phyloP scores from a whole-genome alignment of 2,329 filamentous ascomycete species.

The Diaporthe citri region DNA sequence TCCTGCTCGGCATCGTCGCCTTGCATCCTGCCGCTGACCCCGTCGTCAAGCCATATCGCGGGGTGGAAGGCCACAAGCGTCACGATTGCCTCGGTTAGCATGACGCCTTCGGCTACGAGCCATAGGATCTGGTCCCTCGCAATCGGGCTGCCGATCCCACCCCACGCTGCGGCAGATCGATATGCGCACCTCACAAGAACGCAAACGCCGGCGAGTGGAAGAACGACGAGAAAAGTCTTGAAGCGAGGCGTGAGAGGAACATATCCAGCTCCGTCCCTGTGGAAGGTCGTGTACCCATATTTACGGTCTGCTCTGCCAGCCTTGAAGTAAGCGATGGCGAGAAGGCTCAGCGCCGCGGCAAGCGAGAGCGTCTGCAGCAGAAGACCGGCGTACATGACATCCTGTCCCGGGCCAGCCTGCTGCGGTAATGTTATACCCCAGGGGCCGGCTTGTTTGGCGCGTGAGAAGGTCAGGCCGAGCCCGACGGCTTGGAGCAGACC shows the following conservation, averaged over 20 bases:
- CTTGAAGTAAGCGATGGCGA: slow-evolving; percentile 44
- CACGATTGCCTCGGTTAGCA: slow-evolving; percentile 47
- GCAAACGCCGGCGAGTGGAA: slow-evolving; percentile 44
- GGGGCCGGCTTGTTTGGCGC: slow-evolving; percentile 39
- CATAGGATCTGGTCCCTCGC: slow-evolving; percentile 47
- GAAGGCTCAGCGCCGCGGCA: slow-evolving; percentile 43
- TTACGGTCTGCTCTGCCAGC: slow-evolving; percentile 43
- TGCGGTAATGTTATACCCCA: slow-evolving; percentile 33
- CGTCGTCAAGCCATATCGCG: slow-evolving; percentile 41
- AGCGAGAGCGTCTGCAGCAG: slow-evolving; percentile 46
- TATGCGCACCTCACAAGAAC: slow-evolving; percentile 47
- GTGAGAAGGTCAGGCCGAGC: slow-evolving; percentile 46
- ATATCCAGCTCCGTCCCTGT: slow-evolving; percentile 44
- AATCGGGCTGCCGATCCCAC: slow-evolving; percentile 44
- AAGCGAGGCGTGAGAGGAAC: slow-evolving; percentile 45
- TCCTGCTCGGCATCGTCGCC: background rate
- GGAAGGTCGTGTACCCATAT: slow-evolving; percentile 49
- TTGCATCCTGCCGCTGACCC: background rate
- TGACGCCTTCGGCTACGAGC: slow-evolving; percentile 47
- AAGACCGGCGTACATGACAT: slow-evolving; percentile 46
- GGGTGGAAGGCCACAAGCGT: slow-evolving; percentile 48
- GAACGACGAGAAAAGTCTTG: slow-evolving; percentile 45
- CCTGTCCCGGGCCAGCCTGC: slow-evolving; percentile 30
- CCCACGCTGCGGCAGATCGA: slow-evolving; percentile 45
- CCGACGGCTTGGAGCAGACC: slow-evolving; percentile 47